Conservation (phyloP, 2,329 filamentous ascomycete species). For the Paraphaeosphaeria sporulosa region DNA sequence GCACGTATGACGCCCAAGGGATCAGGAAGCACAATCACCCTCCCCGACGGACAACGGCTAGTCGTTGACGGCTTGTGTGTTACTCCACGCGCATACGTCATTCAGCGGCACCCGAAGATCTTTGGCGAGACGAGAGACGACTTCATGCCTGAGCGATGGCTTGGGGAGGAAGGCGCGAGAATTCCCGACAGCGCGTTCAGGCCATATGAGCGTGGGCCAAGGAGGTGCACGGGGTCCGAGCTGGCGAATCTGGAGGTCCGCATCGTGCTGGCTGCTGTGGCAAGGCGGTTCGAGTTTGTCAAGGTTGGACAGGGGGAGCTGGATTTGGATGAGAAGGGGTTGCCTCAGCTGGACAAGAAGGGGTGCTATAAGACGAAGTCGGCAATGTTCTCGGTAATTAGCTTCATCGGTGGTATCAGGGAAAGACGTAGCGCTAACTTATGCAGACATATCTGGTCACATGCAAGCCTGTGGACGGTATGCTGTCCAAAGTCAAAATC, state of each 20-base stretch:
- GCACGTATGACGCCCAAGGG: conserved; percentile 22
- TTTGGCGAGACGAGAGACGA: conserved; percentile 28
- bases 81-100: conserved; percentile 23
- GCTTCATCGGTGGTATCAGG: background rate
- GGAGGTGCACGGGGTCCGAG: conserved; percentile 65
- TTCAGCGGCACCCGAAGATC: conserved; percentile 25
- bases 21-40: conserved; percentile 20
- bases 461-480: conserved; percentile 40
- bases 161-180: conserved; percentile 20
- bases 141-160: conserved; percentile 32
- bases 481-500: conserved; percentile 36
- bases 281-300: conserved; percentile 42
- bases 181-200: conserved; percentile 57
- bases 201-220: conserved; percentile 61
- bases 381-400: conserved; percentile 44
- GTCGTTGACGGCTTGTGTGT: conserved; percentile 23
- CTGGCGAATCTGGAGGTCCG: conserved; percentile 60
- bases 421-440: conserved; percentile 13
- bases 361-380: conserved; percentile 39
- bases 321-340: conserved; percentile 32
- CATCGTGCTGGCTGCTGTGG: conserved; percentile 56
- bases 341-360: conserved; percentile 34
- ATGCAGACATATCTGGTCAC: conserved; percentile 39
- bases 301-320: conserved; percentile 45
- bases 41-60: conserved; percentile 20